Evolutionary conservation across 2,329 filamentous ascomycete species (phyloP), one percentile per base, ranked within the genome.

Genomic region (Scopulariopsis brevicaulis): DNA sequence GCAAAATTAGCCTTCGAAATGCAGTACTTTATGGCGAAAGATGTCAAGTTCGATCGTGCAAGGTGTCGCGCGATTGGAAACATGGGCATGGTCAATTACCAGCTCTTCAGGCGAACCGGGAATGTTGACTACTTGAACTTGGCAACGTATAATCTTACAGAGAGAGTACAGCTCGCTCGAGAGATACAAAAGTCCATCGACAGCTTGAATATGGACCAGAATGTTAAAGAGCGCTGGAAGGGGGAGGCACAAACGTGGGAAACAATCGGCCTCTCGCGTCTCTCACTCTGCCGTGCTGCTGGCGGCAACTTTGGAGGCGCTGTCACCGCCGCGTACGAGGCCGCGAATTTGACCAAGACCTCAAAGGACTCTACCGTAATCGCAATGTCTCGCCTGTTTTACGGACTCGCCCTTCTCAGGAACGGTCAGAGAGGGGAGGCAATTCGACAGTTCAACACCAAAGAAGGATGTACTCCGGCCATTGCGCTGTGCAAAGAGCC

Each of bases 401-500:
- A 67, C 55, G 70, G 70, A 0, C 62, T 65, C 1, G 68, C 67
- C 5, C 56, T 72, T 2, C 61, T 67, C 0, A 32, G 53, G 2
- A 55, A 63, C 6, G 67, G 66, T 0, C 62, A 63, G 28, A 56
- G 48, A 1, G 61, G 64, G 12, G 64, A 65, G 43, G 70, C 69
- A 1, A 55, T 68, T 40, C 22, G 54, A 18, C 64, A 68, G 46
- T 70, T 72, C 60, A 67, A 70, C 54, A 50, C 64, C 1, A 56
- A 59, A 0, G 58, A 61, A 14, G 58, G 57, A 0, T 69, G 67
- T 57, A 66, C 70, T 0, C 67, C 71, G 6, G 66, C 67, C n/a
- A 69, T 71, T 22, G 70, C 69, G 1, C 61, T 74, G 20, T 70
- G 66, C 62, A 73, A 70, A 57, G 72, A 74, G 58, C 70, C 70